Evolutionary conservation across 768 basidiomycete genomes (phyloP).

Genomic region (Amanita polypyramis): DNA sequence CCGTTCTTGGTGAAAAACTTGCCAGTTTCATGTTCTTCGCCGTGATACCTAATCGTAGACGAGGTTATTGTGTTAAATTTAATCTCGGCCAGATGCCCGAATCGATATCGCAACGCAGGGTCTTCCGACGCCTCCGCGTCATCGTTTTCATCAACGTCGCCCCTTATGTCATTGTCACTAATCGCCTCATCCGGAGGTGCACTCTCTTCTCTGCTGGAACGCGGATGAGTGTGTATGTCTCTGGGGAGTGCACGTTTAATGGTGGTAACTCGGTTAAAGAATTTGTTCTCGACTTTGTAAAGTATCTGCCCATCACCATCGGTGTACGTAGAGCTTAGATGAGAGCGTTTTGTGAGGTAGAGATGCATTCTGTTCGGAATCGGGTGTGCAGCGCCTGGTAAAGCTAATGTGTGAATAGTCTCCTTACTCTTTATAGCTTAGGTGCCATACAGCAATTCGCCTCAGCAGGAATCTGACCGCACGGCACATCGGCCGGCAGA

Average conservation of each 20-base stretch:
- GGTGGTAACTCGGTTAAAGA: slow-evolving; percentile 6
- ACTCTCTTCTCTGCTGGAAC: neutral
- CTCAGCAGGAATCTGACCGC: no score
- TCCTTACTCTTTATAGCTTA: no score
- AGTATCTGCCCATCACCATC: slow-evolving; percentile 13
- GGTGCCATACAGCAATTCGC: no score
- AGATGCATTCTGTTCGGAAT: slow-evolving; percentile 12
- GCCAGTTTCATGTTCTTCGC: neutral
- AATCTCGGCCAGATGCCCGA: slow-evolving; percentile 10
- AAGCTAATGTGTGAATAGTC: no score
- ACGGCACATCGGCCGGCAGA: no score
- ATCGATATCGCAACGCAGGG: slow-evolving; percentile 5
- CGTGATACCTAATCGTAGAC: slow-evolving; percentile 6
- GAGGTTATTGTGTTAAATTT: slow-evolving; percentile 10
- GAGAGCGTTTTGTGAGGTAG: slow-evolving; percentile 13
- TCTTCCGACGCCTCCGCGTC: neutral
- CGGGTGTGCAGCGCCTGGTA: no score
- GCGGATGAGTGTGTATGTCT: neutral
- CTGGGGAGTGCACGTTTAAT: slow-evolving; percentile 10
- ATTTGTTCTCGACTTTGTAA: slow-evolving; percentile 12
- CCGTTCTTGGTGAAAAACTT: slow-evolving; percentile 14
- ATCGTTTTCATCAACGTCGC: neutral
- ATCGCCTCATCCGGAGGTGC: neutral
- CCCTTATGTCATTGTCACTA: neutral
- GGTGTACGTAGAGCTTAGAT: slow-evolving; percentile 14